Evolutionary conservation across 2,329 filamentous ascomycete genomes (phyloP), one percentile per base, ranked within the genome.

Genomic region (Aotearoamyces nothofagi): DNA sequence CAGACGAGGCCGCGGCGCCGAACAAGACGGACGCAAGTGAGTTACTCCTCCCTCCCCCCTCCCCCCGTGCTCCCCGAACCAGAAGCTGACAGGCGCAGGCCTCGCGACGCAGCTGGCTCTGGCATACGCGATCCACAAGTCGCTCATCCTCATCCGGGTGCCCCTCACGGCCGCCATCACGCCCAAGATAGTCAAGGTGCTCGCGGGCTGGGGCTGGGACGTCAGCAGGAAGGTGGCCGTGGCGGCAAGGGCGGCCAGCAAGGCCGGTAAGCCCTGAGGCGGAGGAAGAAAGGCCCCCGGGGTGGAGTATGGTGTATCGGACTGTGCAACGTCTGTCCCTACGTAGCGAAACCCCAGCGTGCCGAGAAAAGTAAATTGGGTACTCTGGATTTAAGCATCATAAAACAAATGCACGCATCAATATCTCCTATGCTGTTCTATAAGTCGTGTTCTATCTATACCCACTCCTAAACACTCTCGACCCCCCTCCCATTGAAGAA

Each of bases 101-200:
- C 52, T 77, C 17, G 69, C 63, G 29, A 96, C 90, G 6, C 84
- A 94, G 50, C 61, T 98, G 16, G 84, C 82, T 10, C 66, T 98
- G 27, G 90, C 90, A 9, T 98, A 98, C 49, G 87, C 87, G 15
- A 82, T 98, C 33, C 90, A 98, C 63, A 98, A 98, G 59, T 92
- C 80, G 43, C 83, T 96, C 53, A 94, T 98, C 46, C 93, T 98
- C 54, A 54, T 96, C 40, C 72, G 90, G n/a, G 83, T 98, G 7
- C 90, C 90, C 6, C 57, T 96, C 38, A 90, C 90, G 1, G 84
- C 82, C 9, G 87, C 84, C 3, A 65, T 96, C 17, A 84, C 82
- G 6, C 90, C 90, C 2, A 94, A 92, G 55, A 76, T 96, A n/a
- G 90, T 94, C 45, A 92, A 83, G 55, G 69, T 74, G 9, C 60